phyloP scores from a whole-genome alignment of 2,329 filamentous ascomycete species.

The Bipolaris gigantea region DNA sequence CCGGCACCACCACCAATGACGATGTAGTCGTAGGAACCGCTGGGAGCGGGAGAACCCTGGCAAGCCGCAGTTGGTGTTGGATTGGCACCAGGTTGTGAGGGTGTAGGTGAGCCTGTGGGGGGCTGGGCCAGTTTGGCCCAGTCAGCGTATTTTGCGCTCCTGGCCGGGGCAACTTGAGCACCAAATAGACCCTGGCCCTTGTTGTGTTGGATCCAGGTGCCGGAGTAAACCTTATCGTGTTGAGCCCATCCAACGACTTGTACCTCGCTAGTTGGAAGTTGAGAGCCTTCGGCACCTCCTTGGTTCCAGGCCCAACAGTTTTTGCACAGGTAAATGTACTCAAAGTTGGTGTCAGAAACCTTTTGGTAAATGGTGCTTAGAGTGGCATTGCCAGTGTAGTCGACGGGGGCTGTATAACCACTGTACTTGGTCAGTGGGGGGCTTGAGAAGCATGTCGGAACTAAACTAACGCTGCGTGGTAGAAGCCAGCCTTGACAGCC shows the following conservation, averaged over 20 bases:
- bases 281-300: constrained; percentile 44
- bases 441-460: too few species aligned
- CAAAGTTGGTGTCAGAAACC: constrained; percentile 62
- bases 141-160: constrained; percentile 48
- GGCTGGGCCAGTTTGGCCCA: constrained; percentile 45
- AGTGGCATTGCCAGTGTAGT: constrained; percentile 64
- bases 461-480: constrained; percentile 32
- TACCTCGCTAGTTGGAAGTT: constrained; percentile 41
- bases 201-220: constrained; percentile 56
- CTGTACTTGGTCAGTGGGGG: constrained; percentile 29
- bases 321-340: constrained; percentile 67
- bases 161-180: constrained; percentile 48
- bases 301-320: constrained; percentile 51
- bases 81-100: constrained; percentile 17
- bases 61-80: constrained; percentile 38
- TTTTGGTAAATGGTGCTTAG: constrained; percentile 62
- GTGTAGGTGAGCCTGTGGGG: constrained; percentile 20
- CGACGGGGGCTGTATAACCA: constrained; percentile 61
- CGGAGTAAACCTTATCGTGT: constrained; percentile 45
- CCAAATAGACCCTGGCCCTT: constrained; percentile 60
- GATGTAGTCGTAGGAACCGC: constrained; percentile 63
- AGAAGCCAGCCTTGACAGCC: constrained; percentile 38
- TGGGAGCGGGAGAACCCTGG: constrained; percentile 42
- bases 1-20: constrained; percentile 65
- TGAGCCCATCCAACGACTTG: constrained; percentile 61